Evolutionary conservation across 306 rosid species (phyloP), one percentile per base, ranked within the genome.

Genomic region (Rosa persica): DNA sequence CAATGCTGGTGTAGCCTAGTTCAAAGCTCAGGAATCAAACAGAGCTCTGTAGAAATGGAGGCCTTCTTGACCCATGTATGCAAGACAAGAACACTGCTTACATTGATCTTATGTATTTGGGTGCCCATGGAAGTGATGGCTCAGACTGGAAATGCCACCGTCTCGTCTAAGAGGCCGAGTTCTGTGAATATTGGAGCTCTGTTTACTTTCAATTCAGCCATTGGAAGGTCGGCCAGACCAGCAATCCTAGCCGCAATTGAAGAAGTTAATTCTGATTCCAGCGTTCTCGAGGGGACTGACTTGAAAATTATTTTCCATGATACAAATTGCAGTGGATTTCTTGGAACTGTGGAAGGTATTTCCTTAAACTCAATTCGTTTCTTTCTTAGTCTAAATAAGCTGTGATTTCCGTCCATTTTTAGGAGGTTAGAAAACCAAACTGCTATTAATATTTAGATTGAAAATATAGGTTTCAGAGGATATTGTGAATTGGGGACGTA

Each of bases 261-360:
- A 3, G 96, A 91, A 66, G 88, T 91, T 69, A 91, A 89, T 76
- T 76, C 86, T 39, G 88, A 87, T 84, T 44, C 79, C 2, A 85
- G 65, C 75, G 60, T 91, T 76, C 96, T 91, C 64, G 81, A 76
- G n/a, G 89, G 86, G 67, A 83, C 76, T 12, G 80, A 58, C 17
- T 60, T 91, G 76, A 81, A 83, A 3, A 42, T 80, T 52, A 27
- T 83, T 83, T 40, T 85, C 43, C 79, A 48, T 20, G 90, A 88
- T 46, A 85, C 93, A n/a, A 86, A 91, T 76, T 91, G 93, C 87
- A 91, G 90, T 40, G 92, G 78, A 11, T 91, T 91, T 88, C 73
- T 86, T 51, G 96, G 92, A 82, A 91, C 92, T 67, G 62, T 88
- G 67, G 93, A 91, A 83, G 92, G 96, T 91, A 89, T 40, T 58